These are phyloP conservation scores for Zoysia matrella DNA, from an alignment of 202 grass and related monocot genomes.

Conservation along the genomic window DNA sequence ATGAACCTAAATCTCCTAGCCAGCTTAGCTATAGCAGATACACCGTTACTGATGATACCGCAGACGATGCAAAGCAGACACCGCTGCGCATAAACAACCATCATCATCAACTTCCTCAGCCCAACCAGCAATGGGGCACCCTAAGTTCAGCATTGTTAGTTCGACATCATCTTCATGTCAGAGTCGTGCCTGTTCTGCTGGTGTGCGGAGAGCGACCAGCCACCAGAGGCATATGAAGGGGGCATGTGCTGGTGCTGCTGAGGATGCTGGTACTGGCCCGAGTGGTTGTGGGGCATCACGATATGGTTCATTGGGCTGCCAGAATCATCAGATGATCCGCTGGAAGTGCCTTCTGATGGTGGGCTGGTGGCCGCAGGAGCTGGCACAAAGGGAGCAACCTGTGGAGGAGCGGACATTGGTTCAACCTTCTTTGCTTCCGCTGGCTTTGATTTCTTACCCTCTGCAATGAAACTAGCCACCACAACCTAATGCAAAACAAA, in stretches of 20 bases:
- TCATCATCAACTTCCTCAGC: constrained; percentile 46
- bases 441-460: constrained; percentile 84
- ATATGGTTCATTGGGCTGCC: constrained; percentile 65
- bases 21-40: constrained; percentile 43
- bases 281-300: constrained; percentile 51
- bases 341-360: constrained; percentile 65
- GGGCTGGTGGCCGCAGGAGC: constrained; percentile 63
- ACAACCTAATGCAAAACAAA: constrained; percentile 60
- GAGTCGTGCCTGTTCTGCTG: constrained; percentile 79
- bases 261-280: constrained; percentile 47
- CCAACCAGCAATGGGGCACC: constrained; percentile 48
- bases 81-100: constrained; percentile 17
- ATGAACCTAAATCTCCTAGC: constrained; percentile 61
- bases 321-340: constrained; percentile 63
- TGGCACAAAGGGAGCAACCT: constrained; percentile 52
- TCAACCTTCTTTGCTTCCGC: constrained; percentile 66
- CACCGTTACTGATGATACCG: constrained; percentile 21
- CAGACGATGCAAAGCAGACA: constrained; percentile 8
- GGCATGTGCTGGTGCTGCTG: constrained; percentile 65
- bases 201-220: constrained; percentile 61
- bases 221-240: constrained; percentile 47
- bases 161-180: constrained; percentile 87
- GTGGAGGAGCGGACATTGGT: constrained; percentile 60
- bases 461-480: constrained; percentile 89
- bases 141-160: constrained; percentile 52